phyloP scores from a whole-genome alignment of 1,284 basidiomycete genomes.

The Erythrobasidium hasegawianum region DNA sequence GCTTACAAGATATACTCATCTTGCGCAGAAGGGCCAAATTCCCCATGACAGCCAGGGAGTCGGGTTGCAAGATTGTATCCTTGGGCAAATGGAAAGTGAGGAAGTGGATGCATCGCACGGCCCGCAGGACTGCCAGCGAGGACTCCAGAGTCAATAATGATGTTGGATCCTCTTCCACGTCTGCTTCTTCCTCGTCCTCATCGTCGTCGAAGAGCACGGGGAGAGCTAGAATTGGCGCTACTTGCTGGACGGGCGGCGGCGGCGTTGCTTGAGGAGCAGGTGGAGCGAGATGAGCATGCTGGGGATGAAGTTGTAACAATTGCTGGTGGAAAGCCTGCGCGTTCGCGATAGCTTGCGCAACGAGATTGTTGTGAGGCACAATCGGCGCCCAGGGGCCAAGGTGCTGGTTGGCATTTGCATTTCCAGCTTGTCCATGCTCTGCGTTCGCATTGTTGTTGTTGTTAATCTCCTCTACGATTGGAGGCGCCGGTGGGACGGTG shows the following conservation, averaged over 20 bases:
- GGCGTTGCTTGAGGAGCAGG: not conserved
- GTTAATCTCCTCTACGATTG: not conserved
- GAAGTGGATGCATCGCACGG: conserved; percentile 12
- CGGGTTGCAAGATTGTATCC: not conserved
- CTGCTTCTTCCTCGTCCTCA: conserved; percentile 1
- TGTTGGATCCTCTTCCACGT: not conserved
- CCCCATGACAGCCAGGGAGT: not conserved
- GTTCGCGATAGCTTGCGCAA: not conserved
- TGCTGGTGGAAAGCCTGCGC: conserved; percentile 4
- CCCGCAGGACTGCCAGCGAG: conserved; percentile 9
- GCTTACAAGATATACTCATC: conserved; percentile 8
- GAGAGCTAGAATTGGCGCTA: not conserved
- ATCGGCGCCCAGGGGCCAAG: not conserved
- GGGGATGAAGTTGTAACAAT: not conserved
- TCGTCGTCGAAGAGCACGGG: not conserved
- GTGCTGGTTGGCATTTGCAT: not conserved
- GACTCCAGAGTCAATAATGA: conserved; percentile 2
- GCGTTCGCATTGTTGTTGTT: not conserved
- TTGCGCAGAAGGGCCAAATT: conserved; percentile 13
- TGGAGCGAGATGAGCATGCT: not conserved
- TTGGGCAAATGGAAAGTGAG: conserved; percentile 17
- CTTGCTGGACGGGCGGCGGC: not conserved
- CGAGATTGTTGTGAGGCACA: not conserved
- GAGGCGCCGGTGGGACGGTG: not conserved
- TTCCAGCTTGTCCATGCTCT: not conserved